Conservation (phyloP, 345 rosid species). For the Linum trigynum region DNA sequence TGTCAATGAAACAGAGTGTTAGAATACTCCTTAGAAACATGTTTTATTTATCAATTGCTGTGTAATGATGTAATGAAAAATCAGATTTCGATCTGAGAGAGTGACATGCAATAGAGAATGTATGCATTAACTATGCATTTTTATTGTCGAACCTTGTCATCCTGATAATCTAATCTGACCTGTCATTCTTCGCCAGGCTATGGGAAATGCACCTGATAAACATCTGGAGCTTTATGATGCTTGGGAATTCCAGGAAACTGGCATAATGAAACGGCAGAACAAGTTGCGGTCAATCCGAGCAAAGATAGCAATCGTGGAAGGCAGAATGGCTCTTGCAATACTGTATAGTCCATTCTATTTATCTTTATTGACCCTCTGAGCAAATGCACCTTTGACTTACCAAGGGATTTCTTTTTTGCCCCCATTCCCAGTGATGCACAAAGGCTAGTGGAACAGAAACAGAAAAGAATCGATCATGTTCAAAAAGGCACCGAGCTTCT, state of each 20-base stretch:
- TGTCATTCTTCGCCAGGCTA: constrained; percentile 23
- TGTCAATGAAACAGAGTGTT: background rate
- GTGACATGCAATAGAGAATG: too few species aligned
- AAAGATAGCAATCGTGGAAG: constrained; percentile 74
- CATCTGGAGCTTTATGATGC: constrained; percentile 59
- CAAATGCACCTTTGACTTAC: constrained; percentile 4
- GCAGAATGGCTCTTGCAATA: constrained; percentile 77
- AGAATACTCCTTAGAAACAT: background rate
- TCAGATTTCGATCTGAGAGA: background rate
- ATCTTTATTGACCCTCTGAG: background rate
- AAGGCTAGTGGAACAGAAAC: constrained; percentile 62
- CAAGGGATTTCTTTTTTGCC: background rate
- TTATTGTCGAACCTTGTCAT: too few species aligned
- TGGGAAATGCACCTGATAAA: constrained; percentile 26
- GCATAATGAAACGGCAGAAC: constrained; percentile 55
- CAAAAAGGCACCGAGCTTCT: constrained; percentile 51
- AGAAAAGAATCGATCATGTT: constrained; percentile 58
- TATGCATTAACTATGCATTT: too few species aligned
- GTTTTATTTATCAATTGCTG: too few species aligned
- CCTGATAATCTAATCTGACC: constrained; percentile 6
- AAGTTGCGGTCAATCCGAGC: constrained; percentile 73
- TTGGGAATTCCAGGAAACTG: constrained; percentile 79
- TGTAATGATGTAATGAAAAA: background rate
- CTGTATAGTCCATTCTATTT: constrained; percentile 33
- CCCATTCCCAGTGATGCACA: constrained; percentile 52